phyloP scores from a whole-genome alignment of 805 yeast genomes.

The Saccharomycopsis sp. region DNA sequence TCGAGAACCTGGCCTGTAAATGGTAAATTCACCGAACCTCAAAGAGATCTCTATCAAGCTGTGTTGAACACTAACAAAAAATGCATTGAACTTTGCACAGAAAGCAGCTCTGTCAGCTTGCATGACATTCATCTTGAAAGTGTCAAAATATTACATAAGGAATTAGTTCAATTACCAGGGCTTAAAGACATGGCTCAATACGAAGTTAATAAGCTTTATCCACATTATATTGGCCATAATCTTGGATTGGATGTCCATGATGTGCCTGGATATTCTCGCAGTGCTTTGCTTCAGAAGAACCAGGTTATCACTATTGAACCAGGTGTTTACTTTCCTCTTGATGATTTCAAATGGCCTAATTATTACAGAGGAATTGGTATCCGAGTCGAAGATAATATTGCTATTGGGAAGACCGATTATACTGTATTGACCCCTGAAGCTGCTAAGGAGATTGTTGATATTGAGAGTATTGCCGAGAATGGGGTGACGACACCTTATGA shows the following conservation, averaged over 20 bases:
- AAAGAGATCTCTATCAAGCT: constrained; percentile 80
- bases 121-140: constrained; percentile 73
- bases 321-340: constrained; percentile 78
- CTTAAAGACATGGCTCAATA: constrained; percentile 44
- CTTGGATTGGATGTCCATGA: constrained; percentile 91
- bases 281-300: constrained; percentile 47
- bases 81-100: constrained; percentile 68
- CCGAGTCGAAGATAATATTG: constrained; percentile 91
- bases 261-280: constrained; percentile 57
- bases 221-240: constrained; percentile 95
- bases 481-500: constrained; percentile 49
- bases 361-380: constrained; percentile 85
- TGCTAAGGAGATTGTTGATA: constrained; percentile 76
- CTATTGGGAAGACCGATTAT: constrained; percentile 55
- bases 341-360: constrained; percentile 60
- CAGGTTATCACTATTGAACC: constrained; percentile 95
- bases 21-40: constrained; percentile 69
- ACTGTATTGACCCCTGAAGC: constrained; percentile 74
- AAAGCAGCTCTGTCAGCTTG: constrained; percentile 43
- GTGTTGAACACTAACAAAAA: constrained; percentile 76
- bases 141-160: constrained; percentile 50
- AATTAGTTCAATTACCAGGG: constrained; percentile 63
- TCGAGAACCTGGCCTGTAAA: constrained; percentile 94
- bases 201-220: constrained; percentile 60
- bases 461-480: constrained; percentile 57